A percentile compares a stretch with the other conserved stretches of the same genome.
These are phyloP conservation scores for Thalassiosira mediterranea DNA, from an alignment of 352 stramenopile genomes.

Conservation along the genomic window DNA sequence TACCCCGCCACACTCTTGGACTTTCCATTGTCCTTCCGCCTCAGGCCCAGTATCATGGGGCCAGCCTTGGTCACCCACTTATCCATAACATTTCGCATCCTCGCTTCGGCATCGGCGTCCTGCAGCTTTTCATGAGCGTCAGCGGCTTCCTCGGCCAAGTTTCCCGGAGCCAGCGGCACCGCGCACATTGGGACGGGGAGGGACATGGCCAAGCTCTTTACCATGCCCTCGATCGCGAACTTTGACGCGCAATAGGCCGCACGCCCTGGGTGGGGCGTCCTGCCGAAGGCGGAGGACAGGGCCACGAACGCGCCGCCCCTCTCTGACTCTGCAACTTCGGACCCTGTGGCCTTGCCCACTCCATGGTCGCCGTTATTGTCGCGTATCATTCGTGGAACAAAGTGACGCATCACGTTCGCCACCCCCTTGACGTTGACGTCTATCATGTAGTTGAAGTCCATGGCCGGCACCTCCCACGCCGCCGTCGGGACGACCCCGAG, in stretches of 20 bases:
- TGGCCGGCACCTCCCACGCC: slow-evolving; percentile 24
- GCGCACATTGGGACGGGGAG: slow-evolving; percentile 28
- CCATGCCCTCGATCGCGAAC: slow-evolving; percentile 28
- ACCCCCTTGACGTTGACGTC: slow-evolving; percentile 35
- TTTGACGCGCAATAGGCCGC: slow-evolving; percentile 33
- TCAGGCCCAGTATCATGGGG: slow-evolving; percentile 32
- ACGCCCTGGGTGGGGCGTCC: slow-evolving; percentile 8
- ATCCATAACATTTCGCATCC: background rate
- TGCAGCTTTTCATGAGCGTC: background rate
- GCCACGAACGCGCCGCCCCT: slow-evolving; percentile 21
- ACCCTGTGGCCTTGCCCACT: background rate
- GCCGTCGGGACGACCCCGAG: background rate
- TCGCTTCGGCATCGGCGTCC: background rate
- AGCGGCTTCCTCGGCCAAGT: background rate
- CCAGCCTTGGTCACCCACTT: slow-evolving; percentile 23
- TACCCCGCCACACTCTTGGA: slow-evolving; percentile 28
- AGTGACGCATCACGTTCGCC: slow-evolving; percentile 32
- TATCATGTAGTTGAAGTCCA: slow-evolving; percentile 35
- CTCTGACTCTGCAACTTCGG: background rate
- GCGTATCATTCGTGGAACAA: slow-evolving; percentile 32
- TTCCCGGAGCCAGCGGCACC: slow-evolving; percentile 15
- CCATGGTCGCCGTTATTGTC: background rate
- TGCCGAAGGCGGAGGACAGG: slow-evolving; percentile 25
- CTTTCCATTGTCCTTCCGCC: slow-evolving; percentile 33
- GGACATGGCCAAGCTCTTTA: slow-evolving; percentile 38